Evolutionary conservation across 2,329 filamentous ascomycete species (phyloP), one percentile per base, ranked within the genome.

Genomic region (Cytospora chrysosperma): DNA sequence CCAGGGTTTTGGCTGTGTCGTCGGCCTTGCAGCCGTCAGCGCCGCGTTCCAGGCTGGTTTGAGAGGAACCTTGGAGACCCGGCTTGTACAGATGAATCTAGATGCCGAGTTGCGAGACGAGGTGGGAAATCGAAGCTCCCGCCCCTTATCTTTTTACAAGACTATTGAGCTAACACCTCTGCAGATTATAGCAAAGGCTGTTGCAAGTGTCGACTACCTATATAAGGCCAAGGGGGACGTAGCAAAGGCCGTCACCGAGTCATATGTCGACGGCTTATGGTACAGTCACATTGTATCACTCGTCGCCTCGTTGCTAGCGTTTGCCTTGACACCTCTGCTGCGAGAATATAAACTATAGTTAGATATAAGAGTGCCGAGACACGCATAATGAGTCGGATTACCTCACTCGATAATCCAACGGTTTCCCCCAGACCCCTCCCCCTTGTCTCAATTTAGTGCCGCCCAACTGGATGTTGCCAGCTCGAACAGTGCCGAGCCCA

Each of bases 1-100:
- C 0, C 68, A 69, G 1, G 75, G 75, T 0, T 67, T 79, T 4
- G 75, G 76, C n/a, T 67, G 72, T 1, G 76, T 79, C 0, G 63
- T 78, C 4, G 78, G 78, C 0, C 68, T 80, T 8, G 73, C 76
- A 0, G 69, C 71, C n/a, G 72, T 75, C 0, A 79, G 77, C 55
- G 75, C 76, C 1, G 71, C 73, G 0, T 75, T 75, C 68, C 70
- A 72, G 21, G 63, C 65, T 13, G 62, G 67, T 0, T 61, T 76
- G 49, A 69, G 70, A 4, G 40, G 52, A 1, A 67, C 62, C 0
- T 63, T 76, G 13, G 28, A 56, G 0, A 47, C 49, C 3, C 68
- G 72, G 1, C 65, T 76, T 3, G 2, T 68, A 1, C 59, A 30
- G 0, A 61, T 76, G 37, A 68, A 70, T 2, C 56, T 73, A 15